These are phyloP conservation scores for Pichia manshurica DNA, from an alignment of 805 yeast genomes.

Conservation along the genomic window DNA sequence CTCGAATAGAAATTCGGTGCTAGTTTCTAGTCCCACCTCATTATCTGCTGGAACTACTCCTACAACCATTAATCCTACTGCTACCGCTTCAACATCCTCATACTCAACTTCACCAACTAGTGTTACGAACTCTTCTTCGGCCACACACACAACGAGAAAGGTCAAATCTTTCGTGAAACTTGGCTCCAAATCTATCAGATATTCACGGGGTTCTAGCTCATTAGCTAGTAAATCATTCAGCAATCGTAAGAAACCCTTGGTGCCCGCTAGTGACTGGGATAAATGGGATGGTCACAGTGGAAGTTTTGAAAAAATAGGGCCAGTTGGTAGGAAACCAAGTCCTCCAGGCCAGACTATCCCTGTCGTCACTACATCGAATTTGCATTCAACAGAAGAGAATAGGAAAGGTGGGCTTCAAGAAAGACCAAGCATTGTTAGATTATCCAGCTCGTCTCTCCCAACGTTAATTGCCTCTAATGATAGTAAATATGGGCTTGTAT, in stretches of 20 bases:
- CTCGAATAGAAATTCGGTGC: constrained; percentile 1
- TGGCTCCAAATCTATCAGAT: constrained; percentile 10
- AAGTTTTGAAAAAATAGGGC: constrained; percentile 30
- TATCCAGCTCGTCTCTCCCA: constrained; percentile 2
- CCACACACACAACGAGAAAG: constrained; percentile 2
- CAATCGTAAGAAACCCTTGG: background rate
- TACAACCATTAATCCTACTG: background rate
- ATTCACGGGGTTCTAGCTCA: constrained; percentile 1
- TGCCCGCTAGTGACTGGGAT: background rate
- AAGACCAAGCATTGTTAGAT: background rate
- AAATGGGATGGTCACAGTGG: constrained; percentile 15
- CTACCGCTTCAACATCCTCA: constrained; percentile 1
- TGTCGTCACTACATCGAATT: constrained; percentile 26
- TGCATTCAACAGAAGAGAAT: constrained; percentile 17
- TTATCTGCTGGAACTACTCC: constrained; percentile 5
- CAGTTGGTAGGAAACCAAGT: constrained; percentile 31
- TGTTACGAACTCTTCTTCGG: background rate
- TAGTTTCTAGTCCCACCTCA: background rate
- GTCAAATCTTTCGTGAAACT: constrained; percentile 11
- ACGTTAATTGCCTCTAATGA: background rate
- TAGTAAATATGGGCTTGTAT: background rate
- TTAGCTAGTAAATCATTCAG: constrained; percentile 2
- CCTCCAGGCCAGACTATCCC: constrained; percentile 32
- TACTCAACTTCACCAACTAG: background rate
- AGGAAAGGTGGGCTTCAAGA: background rate